A percentile compares a stretch with the other conserved stretches of the same genome.
These are phyloP conservation scores for Yarrowia galli DNA, from an alignment of 1,139 yeast species.

Conservation along the genomic window DNA sequence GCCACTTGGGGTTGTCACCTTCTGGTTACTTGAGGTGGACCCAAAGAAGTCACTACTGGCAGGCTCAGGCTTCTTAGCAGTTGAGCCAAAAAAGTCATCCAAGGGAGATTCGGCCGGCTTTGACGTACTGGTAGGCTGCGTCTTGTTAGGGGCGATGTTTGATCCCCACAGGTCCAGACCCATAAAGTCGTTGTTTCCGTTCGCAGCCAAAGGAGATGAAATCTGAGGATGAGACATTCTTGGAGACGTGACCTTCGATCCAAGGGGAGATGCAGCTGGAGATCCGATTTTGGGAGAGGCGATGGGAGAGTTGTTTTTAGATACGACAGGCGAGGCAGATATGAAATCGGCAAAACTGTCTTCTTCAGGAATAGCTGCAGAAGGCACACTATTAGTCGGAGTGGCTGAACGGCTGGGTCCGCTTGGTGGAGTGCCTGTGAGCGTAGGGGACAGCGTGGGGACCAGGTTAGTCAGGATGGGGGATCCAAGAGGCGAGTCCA, in stretches of 20 bases:
- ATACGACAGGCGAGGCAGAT: slow-evolving; percentile 9
- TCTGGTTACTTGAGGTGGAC: background rate
- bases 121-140: no score
- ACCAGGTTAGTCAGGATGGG: slow-evolving; percentile 11
- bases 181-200: background rate
- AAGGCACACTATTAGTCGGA: background rate
- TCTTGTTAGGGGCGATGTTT: background rate
- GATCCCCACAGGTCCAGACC: background rate
- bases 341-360: slow-evolving; percentile 23
- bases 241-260: background rate
- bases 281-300: slow-evolving; percentile 5
- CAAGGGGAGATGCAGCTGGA: background rate
- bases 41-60: background rate
- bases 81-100: slow-evolving; percentile 4
- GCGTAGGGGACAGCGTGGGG: slow-evolving; percentile 10
- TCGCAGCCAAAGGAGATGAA: slow-evolving; percentile 8
- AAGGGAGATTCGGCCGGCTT: background rate
- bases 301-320: slow-evolving; percentile 1
- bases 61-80: background rate
- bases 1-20: background rate
- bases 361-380: background rate
- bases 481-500: slow-evolving; percentile 21
- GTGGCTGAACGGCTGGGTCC: slow-evolving; percentile 5
- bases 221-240: slow-evolving; percentile 12
- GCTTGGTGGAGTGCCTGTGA: background rate